Base-by-base conservation (phyloP, 805 yeast genomes). In the Debaryomyces hansenii region DNA sequence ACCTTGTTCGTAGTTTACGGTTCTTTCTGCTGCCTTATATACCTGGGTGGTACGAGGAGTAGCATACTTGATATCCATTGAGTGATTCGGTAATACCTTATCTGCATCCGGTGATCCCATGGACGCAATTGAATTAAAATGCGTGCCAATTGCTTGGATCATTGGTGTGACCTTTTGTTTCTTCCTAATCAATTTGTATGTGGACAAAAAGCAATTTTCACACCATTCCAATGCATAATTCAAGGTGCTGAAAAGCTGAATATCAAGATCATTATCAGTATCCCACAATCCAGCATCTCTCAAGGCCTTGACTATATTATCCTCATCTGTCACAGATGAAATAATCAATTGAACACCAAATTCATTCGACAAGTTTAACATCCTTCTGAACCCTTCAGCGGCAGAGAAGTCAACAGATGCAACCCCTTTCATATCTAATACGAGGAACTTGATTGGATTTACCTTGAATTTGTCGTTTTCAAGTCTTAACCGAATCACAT, bases 191-290 rank as follows among this genome's bases (percentile, higher is more conserved):
- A 60, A 46, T 54, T 76, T 82, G 62, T 84, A 85, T 24, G 83
- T 79, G 42, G 79, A 73, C 57, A 94, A 74, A 55, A 91, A 90
- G 56, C 85, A 84, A 66, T 94, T 92, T 64, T 94, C 99, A 71
- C 97, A 90, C 96, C 96, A 92, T 66, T 94, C 98, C 37, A 94
- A 75, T 0, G 96, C 96, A 45, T 86, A 79, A 60, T 94, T 94
- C 56, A 94, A 75, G 44, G 88, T 86, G 45, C 79, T 79, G 60
- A 90, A 92, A 37, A 91, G 74, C 55, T 83, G 83, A 48, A 82
- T 79, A 20, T 58, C 51, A 32, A 56, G 63, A 48, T 62, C 63
- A 16, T 59, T 56, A 21, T 70, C 75, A 14, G 73, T 67, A 38
- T 74, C 82, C 78, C 91, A 83, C 16, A 92, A 68, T 1, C 96